A percentile compares a stretch with the other conserved stretches of the same genome.
phyloP scores from a whole-genome alignment of 2,329 filamentous ascomycete species.

The Pyrenochaeta sp. region DNA sequence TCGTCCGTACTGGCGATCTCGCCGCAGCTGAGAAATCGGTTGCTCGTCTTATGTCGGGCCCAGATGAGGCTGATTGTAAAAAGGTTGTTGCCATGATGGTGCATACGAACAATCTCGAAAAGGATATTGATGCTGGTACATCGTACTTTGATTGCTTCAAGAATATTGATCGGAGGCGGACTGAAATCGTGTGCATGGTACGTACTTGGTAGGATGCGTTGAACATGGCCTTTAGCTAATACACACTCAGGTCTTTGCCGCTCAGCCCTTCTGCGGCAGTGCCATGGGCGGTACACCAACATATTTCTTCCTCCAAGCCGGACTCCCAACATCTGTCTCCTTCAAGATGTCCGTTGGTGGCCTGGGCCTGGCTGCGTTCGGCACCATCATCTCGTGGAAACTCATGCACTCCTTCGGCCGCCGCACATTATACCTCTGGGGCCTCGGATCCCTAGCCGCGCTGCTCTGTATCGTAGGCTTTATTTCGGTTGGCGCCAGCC shows the following conservation, averaged over 20 bases:
- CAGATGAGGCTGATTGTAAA: constrained; percentile 7
- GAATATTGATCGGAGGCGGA: constrained; percentile 77
- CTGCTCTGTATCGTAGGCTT: constrained; percentile 81
- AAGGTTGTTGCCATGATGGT: constrained; percentile 84
- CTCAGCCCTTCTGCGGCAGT: constrained; percentile 46
- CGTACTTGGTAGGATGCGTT: not conserved
- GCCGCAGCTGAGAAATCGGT: constrained; percentile 64
- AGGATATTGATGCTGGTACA: constrained; percentile 69
- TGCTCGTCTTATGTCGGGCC: constrained; percentile 1
- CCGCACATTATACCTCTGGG: constrained; percentile 75
- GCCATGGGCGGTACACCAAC: constrained; percentile 41
- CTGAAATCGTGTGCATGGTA: constrained; percentile 66
- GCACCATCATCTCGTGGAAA: constrained; percentile 78
- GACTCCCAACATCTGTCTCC: constrained; percentile 47
- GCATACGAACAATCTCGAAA: constrained; percentile 81
- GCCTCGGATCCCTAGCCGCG: constrained; percentile 68
- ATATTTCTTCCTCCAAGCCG: constrained; percentile 56
- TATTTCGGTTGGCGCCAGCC: constrained; percentile 51
- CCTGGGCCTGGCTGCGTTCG: constrained; percentile 63
- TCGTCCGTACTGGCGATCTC: constrained; percentile 68
- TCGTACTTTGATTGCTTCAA: constrained; percentile 84
- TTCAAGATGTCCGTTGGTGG: constrained; percentile 59
- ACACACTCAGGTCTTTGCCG: constrained; percentile 40
- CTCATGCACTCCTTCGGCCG: constrained; percentile 80
- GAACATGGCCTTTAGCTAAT: not conserved